Percentiles rank a stretch among this genome's conserved stretches.
phyloP scores from a whole-genome alignment of 345 rosid species.

The rapeseed (Brassica napus) region Da-Ae NC_063435.1:28576501-28577000 shows the following conservation, averaged over 20 bases:
- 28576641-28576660: slow-evolving; percentile 43
- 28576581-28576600: slow-evolving; percentile 26
- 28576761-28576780: slow-evolving; percentile 41
- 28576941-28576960: too few species aligned
- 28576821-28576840: slow-evolving; percentile 35
- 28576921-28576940: not conserved
- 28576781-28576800: not conserved
- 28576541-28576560: slow-evolving; percentile 34
- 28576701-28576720: slow-evolving; percentile 35
- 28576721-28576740: slow-evolving; percentile 47
- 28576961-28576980: too few species aligned
- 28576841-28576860: slow-evolving; percentile 49
- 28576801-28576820: slow-evolving; percentile 21
- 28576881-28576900: not conserved
- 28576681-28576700: slow-evolving; percentile 43
- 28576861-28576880: not conserved
- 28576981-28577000: too few species aligned
- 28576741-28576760: slow-evolving; percentile 48
- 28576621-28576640: slow-evolving; percentile 27
- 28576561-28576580: slow-evolving; percentile 38
- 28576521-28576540: slow-evolving; percentile 41
- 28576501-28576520: not conserved
- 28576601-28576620: slow-evolving; percentile 30
- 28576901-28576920: not conserved
- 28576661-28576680: slow-evolving; percentile 5